phyloP scores from a whole-genome alignment of 371 early-diverging fungal species.

The Rhizopus stolonifer region DNA sequence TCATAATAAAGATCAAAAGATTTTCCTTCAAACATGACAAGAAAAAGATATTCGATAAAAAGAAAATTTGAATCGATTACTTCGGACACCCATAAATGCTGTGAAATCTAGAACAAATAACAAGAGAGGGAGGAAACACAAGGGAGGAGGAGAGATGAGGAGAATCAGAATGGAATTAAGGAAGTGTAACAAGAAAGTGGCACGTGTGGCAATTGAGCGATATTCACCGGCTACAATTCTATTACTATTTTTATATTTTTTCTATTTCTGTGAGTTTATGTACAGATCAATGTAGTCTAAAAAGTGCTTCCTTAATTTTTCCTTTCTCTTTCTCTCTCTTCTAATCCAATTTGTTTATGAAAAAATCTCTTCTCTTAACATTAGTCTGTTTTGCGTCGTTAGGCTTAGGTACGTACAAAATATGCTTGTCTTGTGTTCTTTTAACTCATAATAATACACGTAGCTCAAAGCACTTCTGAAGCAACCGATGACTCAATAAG shows the following conservation, averaged over 20 bases:
- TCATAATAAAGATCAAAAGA: too few relatives aligned
- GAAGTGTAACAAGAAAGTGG: neutral
- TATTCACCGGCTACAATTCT: neutral
- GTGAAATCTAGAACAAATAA: too few relatives aligned
- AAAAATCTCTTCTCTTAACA: neutral
- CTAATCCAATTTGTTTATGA: slow-evolving; percentile 4
- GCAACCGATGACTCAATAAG: neutral
- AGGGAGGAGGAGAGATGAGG: neutral
- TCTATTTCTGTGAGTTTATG: neutral
- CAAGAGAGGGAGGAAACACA: neutral
- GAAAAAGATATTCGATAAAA: too few relatives aligned
- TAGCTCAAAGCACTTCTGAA: neutral
- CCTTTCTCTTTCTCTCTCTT: neutral
- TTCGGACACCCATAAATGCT: too few relatives aligned
- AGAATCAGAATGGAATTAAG: neutral
- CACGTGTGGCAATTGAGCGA: slow-evolving; percentile 1
- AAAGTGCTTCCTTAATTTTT: neutral
- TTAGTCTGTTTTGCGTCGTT: neutral
- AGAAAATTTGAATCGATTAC: too few relatives aligned
- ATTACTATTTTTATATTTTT: neutral
- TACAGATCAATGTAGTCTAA: neutral
- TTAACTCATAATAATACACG: neutral
- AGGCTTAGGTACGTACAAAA: neutral
- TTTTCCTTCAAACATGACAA: too few relatives aligned
- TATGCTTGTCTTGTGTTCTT: neutral